These are phyloP conservation scores for Neonectria coccinea DNA, from an alignment of 2,329 filamentous ascomycete species.

Conservation along the genomic window DNA sequence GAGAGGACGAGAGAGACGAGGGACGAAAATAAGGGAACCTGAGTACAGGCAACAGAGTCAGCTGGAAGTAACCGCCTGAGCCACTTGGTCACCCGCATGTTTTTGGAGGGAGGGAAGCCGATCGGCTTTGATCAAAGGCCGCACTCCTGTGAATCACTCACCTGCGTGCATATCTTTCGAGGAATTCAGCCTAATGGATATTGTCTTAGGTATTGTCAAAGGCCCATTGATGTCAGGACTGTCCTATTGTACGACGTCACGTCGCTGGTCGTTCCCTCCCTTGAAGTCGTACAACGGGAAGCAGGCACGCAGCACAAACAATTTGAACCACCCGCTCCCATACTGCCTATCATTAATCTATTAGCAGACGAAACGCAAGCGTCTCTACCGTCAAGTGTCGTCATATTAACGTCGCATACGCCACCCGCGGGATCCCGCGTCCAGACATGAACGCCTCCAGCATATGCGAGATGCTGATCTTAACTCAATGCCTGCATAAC, in stretches of 20 bases:
- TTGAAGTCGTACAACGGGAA: not conserved
- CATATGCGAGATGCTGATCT: slow-evolving; percentile 18
- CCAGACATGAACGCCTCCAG: not conserved
- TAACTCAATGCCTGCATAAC: slow-evolving; percentile 13
- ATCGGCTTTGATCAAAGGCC: not conserved
- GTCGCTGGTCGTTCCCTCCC: not conserved
- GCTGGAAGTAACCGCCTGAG: slow-evolving; percentile 1
- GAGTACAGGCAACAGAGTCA: not conserved
- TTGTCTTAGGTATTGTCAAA: not conserved
- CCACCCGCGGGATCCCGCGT: not conserved
- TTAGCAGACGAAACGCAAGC: not conserved
- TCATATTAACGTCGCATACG: not conserved
- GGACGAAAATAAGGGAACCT: not conserved
- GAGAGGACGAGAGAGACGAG: not conserved
- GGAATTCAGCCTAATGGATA: not conserved
- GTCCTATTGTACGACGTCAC: not conserved
- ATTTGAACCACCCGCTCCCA: not conserved
- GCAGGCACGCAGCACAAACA: not conserved
- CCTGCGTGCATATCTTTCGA: not conserved
- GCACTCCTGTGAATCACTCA: not conserved
- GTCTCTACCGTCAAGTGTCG: not conserved
- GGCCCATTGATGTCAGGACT: not conserved
- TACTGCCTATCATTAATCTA: not conserved
- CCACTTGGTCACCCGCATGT: not conserved
- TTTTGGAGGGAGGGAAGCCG: not conserved